Base-by-base conservation (phyloP, 768 basidiomycete species). In the Boletus subparvulus region DNA sequence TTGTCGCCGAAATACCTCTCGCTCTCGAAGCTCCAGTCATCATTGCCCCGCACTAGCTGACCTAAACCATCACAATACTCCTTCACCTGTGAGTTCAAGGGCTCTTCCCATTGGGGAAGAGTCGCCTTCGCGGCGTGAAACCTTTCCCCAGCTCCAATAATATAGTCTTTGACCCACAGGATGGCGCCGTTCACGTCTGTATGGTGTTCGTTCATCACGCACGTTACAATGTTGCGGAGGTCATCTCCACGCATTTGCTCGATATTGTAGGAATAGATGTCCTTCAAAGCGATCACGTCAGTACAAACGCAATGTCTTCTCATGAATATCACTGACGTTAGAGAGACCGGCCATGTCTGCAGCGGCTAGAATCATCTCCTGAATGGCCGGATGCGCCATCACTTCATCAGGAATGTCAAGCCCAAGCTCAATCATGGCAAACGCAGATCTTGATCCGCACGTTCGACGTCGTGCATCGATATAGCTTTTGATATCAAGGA, bases 1-100 rank as follows among this genome's bases (percentile, higher is more conserved):
- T 65, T 51, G 10, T 58, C 66, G 6, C 73, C 73, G 33, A 78
- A 79, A 59, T 79, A 80, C 36, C 78, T 65, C 46, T 67, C 63
- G 28, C 71, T 70, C 59, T 81, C 78, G 51, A 82, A 83, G 54
- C 75, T 77, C 83, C 83, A 84, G 8, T 63, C 68, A n/a, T 80
- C 72, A 57, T 77, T 77, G 2, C 75, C 80, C 10, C 78, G 70
- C 1, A 82, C 74, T 79, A 81, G 83, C 49, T 80, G 75, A 49
- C 76, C 82, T 49, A 83, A 66, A 0, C 80, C 80, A 47, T 74
- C 68, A 32, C 78, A 65, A 51, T 83, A 84, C 6, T 61, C 59
- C 24, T 65, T 32, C 9, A 32, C 30, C 9, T 32, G 30, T 32
- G 30, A 32, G 30, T 32, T 32, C 30, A 32, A 9, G 6, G 68